These are phyloP conservation scores for Populus deltoides DNA, from an alignment of 345 rosid species.

Conservation along the genomic window DNA sequence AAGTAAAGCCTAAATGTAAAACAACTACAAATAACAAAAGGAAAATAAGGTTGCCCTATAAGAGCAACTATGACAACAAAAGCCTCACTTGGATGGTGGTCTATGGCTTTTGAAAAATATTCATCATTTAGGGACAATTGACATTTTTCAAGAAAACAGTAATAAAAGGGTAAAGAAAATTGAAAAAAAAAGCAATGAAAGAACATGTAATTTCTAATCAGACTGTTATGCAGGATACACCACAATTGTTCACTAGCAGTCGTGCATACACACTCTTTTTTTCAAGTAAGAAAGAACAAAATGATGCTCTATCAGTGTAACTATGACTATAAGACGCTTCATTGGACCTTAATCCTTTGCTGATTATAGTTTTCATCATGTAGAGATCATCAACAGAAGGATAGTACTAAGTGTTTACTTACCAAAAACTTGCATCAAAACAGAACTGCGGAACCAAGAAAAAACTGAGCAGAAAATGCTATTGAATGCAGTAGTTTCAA, in stretches of 20 bases:
- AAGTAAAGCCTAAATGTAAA: too few species aligned
- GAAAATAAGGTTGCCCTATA: slow-evolving; percentile 12
- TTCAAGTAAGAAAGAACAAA: not conserved
- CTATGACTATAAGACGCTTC: slow-evolving; percentile 44
- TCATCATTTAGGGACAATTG: slow-evolving; percentile 26
- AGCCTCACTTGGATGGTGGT: slow-evolving; percentile 37
- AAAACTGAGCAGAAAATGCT: not conserved
- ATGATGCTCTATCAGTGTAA: slow-evolving; percentile 38
- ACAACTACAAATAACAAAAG: not conserved
- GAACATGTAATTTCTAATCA: not conserved
- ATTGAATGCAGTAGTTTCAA: too few species aligned
- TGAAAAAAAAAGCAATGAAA: not conserved
- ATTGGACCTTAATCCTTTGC: slow-evolving; percentile 33
- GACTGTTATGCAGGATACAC: not conserved
- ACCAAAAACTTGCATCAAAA: not conserved
- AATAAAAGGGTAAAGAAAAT: not conserved
- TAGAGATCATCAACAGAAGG: slow-evolving; percentile 16
- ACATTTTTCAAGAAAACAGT: not conserved
- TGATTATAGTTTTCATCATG: slow-evolving; percentile 29
- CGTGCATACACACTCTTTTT: not conserved
- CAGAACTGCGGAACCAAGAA: not conserved
- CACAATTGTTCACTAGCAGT: not conserved
- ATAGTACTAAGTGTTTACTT: too few species aligned
- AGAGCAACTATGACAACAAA: slow-evolving; percentile 47
- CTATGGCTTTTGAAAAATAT: slow-evolving; percentile 32